Base-by-base conservation (phyloP, 441 rosid genomes). In the Metrosideros polymorpha region DNA sequence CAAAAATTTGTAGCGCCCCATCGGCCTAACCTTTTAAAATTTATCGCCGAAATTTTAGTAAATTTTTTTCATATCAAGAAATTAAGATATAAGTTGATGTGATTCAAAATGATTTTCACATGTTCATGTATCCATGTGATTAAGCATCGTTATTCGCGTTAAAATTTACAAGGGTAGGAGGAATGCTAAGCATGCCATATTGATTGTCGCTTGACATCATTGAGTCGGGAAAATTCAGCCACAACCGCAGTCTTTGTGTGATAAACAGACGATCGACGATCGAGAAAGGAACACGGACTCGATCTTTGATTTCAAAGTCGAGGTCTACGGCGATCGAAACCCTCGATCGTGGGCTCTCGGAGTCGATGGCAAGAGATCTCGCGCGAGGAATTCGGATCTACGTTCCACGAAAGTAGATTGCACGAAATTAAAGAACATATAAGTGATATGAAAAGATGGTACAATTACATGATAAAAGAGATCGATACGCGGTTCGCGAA, bases 381-480 rank as follows among this genome's bases (percentile, higher is more conserved):
- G 0, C 29, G 71, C 24, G 8, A 61, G 39, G 22, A 61, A 22
- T 18, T 15, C 30, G 22, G 29, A 59, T 59, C 10, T 59, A 59
- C 10, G 1, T 59, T 59, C 0, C 22, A 0, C 3, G 0, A 59
- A 15, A 29, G 22, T 29, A 29, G 39, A 59, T 29, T 59, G 71
- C 71, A 61, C 30, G 22, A 30, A 61, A 61, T 61, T 61, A 22
- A 61, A 61, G 24, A 61, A 15, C 1, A 15, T 1, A 22, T 14
- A 7, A 61, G 39, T 15, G 14, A 30, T 7, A 4, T 3, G 22
- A n/a, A 61, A 61, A 61, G 39, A 61, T 30, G 3, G 39, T 30
- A 15, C 22, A 0, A 15, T 29, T 15, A 61, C 17, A 61, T 15
- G 12, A 15, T 61, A 0, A 29, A 59, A 59, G n/a, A 15, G 12